Evolutionary conservation across 2,329 filamentous ascomycete species (phyloP), one percentile per base, ranked within the genome.

Genomic region (Macroventuria anomochaeta): DNA sequence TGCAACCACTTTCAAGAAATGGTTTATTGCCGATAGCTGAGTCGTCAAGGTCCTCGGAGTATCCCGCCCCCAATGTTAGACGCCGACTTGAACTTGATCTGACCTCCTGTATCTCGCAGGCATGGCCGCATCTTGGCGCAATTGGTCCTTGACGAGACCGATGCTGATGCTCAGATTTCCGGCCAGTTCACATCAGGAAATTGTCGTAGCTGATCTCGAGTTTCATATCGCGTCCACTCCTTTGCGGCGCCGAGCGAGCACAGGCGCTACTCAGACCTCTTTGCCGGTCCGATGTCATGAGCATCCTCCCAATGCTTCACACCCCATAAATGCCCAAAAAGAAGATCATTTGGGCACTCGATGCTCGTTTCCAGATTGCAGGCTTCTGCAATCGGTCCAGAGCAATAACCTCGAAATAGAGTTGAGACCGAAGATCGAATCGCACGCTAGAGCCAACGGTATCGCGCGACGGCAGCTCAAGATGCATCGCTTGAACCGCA

Each of bases 381-480:
- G 51, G 34, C 21, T 29, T 17, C 31, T 20, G 34, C 44, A 40
- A 46, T 31, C 28, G 44, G 40, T 40, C 51, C 51, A 54, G 51
- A 49, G 39, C 40, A 29, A 49, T 34, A 39, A 42, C 39, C 44
- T 46, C 18, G 15, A 39, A 49, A 44, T 54, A 54, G 40, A 51
- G 46, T 55, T 51, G 42, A 32, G 41, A 52, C 43, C 15, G 23
- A 41, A 51, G 40, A 33, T 51, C 50, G 48, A 55, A 46, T 56
- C 42, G 48, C 43, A 59, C 50, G 59, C 62, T 62, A 62, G 57
- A 48, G 25, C 48, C 51, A 64, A 64, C 61, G 61, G 62, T 55
- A 64, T 60, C 57, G 61, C 62, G 59, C 59, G 55, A 59, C 59
- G 61, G 56, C 58, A 58, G 57, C 50, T 57, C 53, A 39, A 43